Evolutionary conservation across 192 early-diverging fungal species (phyloP), one percentile per base, ranked within the genome.

Genomic region (Linnemannia zychae): DNA sequence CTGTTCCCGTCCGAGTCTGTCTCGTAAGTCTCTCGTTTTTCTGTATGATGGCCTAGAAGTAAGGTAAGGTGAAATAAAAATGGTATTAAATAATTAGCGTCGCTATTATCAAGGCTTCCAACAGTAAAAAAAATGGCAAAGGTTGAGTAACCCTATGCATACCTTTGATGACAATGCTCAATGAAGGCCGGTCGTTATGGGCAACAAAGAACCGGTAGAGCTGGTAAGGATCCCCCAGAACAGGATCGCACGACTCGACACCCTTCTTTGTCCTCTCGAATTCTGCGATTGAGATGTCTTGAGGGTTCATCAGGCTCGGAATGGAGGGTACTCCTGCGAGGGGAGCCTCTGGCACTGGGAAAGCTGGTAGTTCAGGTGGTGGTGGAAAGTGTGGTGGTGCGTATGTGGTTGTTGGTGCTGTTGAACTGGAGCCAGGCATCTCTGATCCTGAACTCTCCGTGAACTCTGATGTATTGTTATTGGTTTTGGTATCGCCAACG

Each of bases 131-230:
- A 28, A 22, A 36, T 12, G 18, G n/a, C 46, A 34, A 49, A 73
- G n/a, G n/a, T n/a, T n/a, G n/a, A n/a, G n/a, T n/a, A n/a, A 49
- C 31, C 18, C 22, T 3, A 34, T 31, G 0, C 33, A 0, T 74
- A 80, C 87, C 79, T 74, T 33, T 72, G 48, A 88, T 81, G n/a
- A 71, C 36, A 3, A 88, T 69, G 28, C 74, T 52, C 73, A 88
- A 71, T 5, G 75, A 46, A 1, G 87, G 87, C 1, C 79, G 82
- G 44, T 88, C 87, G 33, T 85, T 88, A 53, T 85, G 87, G 16
- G 78, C 87, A 9, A 88, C 79, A 75, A 88, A 85, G 28, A 75
- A 88, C 24, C 87, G 71, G 34, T 84, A 81, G n/a, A 88, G 57
- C 17, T 85, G 83, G 57, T 85, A 85, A 12, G 83, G 77, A 36